Conservation (phyloP, 2,329 filamentous ascomycete genomes). For the Curvularia lunata region DNA sequence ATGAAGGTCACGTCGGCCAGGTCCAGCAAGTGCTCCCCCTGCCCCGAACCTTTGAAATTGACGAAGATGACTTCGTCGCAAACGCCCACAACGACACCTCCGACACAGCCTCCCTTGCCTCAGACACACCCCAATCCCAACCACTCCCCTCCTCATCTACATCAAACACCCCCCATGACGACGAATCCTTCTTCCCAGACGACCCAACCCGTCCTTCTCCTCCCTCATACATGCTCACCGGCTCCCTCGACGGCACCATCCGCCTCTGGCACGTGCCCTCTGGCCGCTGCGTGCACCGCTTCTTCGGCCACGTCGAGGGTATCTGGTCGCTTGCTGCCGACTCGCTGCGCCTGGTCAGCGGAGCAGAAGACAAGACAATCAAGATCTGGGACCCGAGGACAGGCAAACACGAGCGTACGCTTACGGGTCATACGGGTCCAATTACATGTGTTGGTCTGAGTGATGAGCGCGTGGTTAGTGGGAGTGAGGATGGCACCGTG, state of each 20-base stretch:
- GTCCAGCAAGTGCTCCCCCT: constrained; percentile 90
- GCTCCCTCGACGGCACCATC: constrained; percentile 88
- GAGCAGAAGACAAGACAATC: constrained; percentile 91
- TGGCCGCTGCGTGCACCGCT: constrained; percentile 83
- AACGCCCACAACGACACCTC: constrained; percentile 61
- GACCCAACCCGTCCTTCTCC: constrained; percentile 72
- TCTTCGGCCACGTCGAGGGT: constrained; percentile 96
- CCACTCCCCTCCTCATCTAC: constrained; percentile 15
- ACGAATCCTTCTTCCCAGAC: constrained; percentile 61
- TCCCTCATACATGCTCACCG: constrained; percentile 90
- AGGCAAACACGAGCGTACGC: constrained; percentile 89
- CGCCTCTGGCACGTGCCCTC: constrained; percentile 89
- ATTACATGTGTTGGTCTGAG: constrained; percentile 93
- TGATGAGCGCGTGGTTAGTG: constrained; percentile 87
- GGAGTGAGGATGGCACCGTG: constrained; percentile 92
- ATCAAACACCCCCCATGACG: constrained; percentile 12
- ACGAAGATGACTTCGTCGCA: constrained; percentile 67
- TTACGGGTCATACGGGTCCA: constrained; percentile 86
- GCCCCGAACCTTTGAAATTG: constrained; percentile 86
- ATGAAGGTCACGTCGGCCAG: constrained; percentile 90
- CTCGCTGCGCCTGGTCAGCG: constrained; percentile 84
- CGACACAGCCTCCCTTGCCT: constrained; percentile 46
- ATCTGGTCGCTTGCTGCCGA: constrained; percentile 94
- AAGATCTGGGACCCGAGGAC: constrained; percentile 95
- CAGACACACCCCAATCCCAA: constrained; percentile 27